Evolutionary conservation across 2,329 filamentous ascomycete species (phyloP).

Genomic region (Penicillium polonicum): DNA sequence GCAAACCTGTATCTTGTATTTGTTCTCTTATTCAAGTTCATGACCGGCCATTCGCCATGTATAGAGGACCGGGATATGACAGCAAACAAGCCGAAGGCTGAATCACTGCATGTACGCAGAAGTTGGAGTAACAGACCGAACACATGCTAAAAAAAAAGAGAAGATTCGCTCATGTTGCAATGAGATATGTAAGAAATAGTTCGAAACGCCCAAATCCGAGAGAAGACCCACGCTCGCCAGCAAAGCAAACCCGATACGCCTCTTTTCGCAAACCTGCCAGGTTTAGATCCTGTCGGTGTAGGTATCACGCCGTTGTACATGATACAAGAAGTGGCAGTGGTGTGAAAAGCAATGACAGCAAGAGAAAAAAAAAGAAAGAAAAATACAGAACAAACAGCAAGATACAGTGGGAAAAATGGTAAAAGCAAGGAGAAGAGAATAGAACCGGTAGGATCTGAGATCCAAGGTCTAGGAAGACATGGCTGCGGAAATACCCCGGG

Average conservation of each 20-base stretch:
- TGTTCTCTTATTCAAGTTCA: not conserved
- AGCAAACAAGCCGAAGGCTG: not conserved
- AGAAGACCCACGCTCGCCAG: slow-evolving; percentile 4
- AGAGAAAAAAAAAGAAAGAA: not conserved
- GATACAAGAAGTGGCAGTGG: slow-evolving; percentile 16
- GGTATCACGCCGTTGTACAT: slow-evolving; percentile 17
- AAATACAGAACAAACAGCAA: not conserved
- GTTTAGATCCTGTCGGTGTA: slow-evolving; percentile 1
- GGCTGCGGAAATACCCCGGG: slow-evolving; percentile 4
- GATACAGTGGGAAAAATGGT: not conserved
- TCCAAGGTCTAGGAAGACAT: slow-evolving; percentile 24
- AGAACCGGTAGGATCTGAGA: slow-evolving; percentile 8
- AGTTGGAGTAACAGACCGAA: not conserved
- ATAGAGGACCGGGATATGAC: not conserved
- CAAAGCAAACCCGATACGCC: slow-evolving; percentile 15
- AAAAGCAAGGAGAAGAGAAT: not conserved
- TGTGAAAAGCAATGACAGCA: slow-evolving; percentile 2
- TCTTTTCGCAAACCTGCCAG: slow-evolving; percentile 12
- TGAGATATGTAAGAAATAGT: not conserved
- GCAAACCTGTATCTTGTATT: not conserved
- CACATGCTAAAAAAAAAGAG: not conserved
- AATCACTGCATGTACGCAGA: not conserved
- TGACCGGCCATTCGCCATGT: not conserved
- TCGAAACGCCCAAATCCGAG: slow-evolving; percentile 1
- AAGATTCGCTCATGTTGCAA: slow-evolving; percentile 7